These are phyloP conservation scores for Thermothielavioides terrestris DNA, from an alignment of 495 filamentous ascomycete species.

Conservation along the genomic window DNA sequence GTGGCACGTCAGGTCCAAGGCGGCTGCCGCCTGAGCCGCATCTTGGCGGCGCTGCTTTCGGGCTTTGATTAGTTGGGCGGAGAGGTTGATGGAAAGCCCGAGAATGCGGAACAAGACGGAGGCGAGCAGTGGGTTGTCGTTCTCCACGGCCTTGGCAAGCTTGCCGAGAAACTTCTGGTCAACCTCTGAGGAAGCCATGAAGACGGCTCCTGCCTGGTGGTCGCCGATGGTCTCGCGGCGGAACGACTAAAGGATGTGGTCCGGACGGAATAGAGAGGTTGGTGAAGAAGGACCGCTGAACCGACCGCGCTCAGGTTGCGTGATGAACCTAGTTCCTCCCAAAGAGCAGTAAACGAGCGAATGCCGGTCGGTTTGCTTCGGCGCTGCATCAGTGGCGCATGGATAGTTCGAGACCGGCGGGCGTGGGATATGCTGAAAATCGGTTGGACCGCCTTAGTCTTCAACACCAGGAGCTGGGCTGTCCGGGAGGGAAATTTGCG, in stretches of 20 bases:
- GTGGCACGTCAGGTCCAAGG: conserved; percentile 77
- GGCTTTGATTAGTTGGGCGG: conserved; percentile 73
- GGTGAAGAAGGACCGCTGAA: background rate
- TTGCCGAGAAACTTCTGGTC: conserved; percentile 93
- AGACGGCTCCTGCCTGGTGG: background rate
- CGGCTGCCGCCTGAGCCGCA: conserved; percentile 66
- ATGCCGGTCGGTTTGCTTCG: conserved; percentile 12
- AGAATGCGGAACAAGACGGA: conserved; percentile 80
- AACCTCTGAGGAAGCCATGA: conserved; percentile 91
- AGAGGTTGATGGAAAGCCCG: conserved; percentile 81
- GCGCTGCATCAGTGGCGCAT: conserved; percentile 15
- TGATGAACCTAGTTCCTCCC: background rate
- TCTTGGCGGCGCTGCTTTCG: conserved; percentile 78
- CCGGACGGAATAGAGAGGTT: background rate
- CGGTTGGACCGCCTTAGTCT: background rate
- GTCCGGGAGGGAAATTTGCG: conserved; percentile 2
- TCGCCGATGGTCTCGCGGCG: background rate
- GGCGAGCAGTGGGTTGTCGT: conserved; percentile 66
- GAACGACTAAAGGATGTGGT: background rate
- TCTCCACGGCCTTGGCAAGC: conserved; percentile 65
- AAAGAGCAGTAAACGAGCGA: conserved; percentile 22
- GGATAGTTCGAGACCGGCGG: background rate
- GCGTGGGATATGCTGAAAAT: background rate
- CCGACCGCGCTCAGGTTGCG: background rate
- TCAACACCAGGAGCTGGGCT: background rate